Conservation (phyloP, 768 basidiomycete species). For the Xerocomellus dryophilus region DNA sequence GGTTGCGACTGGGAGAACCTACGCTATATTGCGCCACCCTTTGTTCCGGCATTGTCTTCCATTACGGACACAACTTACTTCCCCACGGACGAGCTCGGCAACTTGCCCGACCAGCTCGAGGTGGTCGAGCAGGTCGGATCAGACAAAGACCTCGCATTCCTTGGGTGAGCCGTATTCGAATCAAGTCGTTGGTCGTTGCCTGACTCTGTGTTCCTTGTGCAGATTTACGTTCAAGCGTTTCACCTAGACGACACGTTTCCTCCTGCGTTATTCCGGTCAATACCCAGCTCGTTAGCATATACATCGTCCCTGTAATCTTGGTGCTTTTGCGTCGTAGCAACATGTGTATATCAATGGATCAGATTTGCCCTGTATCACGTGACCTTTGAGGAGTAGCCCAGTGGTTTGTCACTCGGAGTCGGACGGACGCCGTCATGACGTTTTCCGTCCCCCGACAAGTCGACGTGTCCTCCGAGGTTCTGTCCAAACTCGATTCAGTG, state of each 20-base stretch:
- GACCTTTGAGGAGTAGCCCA: conserved; percentile 8
- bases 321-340: conserved; percentile 17
- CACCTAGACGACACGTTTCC: conserved; percentile 19
- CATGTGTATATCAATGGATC: conserved; percentile 17
- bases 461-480: conserved; percentile 69
- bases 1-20: conserved; percentile 94
- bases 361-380: conserved; percentile 11
- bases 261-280: conserved; percentile 7
- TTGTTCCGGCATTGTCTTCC: conserved; percentile 88
- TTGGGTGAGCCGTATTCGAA: conserved; percentile 44
- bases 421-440: conserved; percentile 48
- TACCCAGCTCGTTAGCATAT: conserved; percentile 31
- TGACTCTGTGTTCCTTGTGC: conserved; percentile 6
- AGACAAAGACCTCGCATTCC: conserved; percentile 66
- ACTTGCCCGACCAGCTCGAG: conserved; percentile 59
- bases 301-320: conserved; percentile 27
- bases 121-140: conserved; percentile 59
- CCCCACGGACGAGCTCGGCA: conserved; percentile 88
- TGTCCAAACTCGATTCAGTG: conserved; percentile 66
- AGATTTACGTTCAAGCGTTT: conserved; percentile 88
- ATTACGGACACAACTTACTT: conserved; percentile 96
- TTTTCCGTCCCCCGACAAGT: conserved; percentile 69
- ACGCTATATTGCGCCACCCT: conserved; percentile 92
- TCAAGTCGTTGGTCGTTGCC: background rate
- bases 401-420: background rate